Percentiles rank a stretch among this genome's conserved stretches.
Conservation (phyloP, 1,284 basidiomycete species). For the Cystobasidiaceae sp. region DNA sequence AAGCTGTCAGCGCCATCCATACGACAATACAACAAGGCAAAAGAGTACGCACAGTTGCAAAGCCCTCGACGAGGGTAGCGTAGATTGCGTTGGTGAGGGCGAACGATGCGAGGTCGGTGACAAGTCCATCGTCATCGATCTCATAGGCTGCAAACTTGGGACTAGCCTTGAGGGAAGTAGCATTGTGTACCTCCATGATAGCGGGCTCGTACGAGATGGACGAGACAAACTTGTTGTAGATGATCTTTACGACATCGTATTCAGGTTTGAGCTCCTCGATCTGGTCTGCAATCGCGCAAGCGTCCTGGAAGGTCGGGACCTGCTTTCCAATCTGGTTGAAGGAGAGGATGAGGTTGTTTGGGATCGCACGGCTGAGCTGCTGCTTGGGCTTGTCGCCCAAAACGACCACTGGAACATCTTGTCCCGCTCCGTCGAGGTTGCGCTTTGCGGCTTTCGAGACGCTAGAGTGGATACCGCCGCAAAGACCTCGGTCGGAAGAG, state of each 20-base stretch:
- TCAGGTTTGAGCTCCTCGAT: slow-evolving; percentile 79
- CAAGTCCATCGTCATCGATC: slow-evolving; percentile 74
- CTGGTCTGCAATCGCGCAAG: slow-evolving; percentile 86
- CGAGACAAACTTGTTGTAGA: slow-evolving; percentile 85
- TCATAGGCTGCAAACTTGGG: slow-evolving; percentile 61
- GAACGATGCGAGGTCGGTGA: slow-evolving; percentile 92
- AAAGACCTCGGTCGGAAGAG: slow-evolving; percentile 98
- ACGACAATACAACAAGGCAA: not conserved
- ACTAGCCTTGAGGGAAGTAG: slow-evolving; percentile 69
- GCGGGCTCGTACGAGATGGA: slow-evolving; percentile 78
- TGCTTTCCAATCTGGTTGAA: slow-evolving; percentile 98
- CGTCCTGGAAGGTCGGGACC: slow-evolving; percentile 95
- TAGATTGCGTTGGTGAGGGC: slow-evolving; percentile 94
- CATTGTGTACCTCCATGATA: slow-evolving; percentile 71
- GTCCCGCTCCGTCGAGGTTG: slow-evolving; percentile 50
- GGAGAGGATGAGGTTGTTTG: slow-evolving; percentile 69
- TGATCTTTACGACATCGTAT: slow-evolving; percentile 77
- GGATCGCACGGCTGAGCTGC: slow-evolving; percentile 69
- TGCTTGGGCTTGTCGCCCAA: slow-evolving; percentile 97
- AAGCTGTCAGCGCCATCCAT: not conserved
- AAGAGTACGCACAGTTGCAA: slow-evolving; percentile 86
- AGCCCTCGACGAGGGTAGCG: slow-evolving; percentile 87
- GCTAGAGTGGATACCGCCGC: slow-evolving; percentile 98
- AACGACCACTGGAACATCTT: slow-evolving; percentile 66
- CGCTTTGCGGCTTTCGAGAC: slow-evolving; percentile 83